phyloP scores from a whole-genome alignment of 2,329 filamentous ascomycete genomes.

The Pseudocercospora cruenta region DNA sequence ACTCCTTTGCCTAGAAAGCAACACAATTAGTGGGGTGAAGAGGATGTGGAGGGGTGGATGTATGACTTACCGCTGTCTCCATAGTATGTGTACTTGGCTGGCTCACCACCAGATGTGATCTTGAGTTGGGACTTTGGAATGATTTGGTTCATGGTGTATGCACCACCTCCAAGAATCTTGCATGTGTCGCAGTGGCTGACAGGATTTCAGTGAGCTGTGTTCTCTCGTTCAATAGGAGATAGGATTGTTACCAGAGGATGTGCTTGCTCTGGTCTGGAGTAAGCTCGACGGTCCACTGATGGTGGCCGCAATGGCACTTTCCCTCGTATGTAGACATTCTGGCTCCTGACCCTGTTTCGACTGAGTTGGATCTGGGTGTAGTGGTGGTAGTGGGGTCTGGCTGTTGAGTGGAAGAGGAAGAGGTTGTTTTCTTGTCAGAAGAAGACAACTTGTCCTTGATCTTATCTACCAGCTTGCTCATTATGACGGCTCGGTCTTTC shows the following conservation, averaged over 20 bases:
- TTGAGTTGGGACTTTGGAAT: slow-evolving; percentile 54
- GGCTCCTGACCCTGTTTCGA: slow-evolving; percentile 13
- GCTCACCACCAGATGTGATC: slow-evolving; percentile 55
- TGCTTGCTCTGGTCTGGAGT: slow-evolving; percentile 50
- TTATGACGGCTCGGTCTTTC: background rate
- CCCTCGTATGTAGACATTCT: slow-evolving; percentile 53
- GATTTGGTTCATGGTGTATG: slow-evolving; percentile 60
- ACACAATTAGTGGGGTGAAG: too few relatives aligned
- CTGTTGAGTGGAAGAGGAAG: slow-evolving; percentile 5
- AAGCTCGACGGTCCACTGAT: slow-evolving; percentile 56
- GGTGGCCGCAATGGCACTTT: slow-evolving; percentile 60
- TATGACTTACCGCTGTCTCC: slow-evolving; percentile 53
- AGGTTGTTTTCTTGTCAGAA: background rate
- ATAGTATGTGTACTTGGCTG: slow-evolving; percentile 59
- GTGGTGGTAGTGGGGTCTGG: background rate
- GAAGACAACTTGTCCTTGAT: slow-evolving; percentile 11
- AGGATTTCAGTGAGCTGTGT: background rate
- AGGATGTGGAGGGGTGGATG: too few relatives aligned
- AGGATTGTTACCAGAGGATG: slow-evolving; percentile 44
- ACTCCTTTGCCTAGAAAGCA: slow-evolving; percentile 50
- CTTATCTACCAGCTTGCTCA: slow-evolving; percentile 13
- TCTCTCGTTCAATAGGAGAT: too few relatives aligned
- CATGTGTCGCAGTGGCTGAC: slow-evolving; percentile 61
- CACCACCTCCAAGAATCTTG: slow-evolving; percentile 56
- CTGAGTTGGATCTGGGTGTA: slow-evolving; percentile 1